Conservation (phyloP, 225 moss, liverwort and hornwort species). For the Straminergon stramineum region DNA sequence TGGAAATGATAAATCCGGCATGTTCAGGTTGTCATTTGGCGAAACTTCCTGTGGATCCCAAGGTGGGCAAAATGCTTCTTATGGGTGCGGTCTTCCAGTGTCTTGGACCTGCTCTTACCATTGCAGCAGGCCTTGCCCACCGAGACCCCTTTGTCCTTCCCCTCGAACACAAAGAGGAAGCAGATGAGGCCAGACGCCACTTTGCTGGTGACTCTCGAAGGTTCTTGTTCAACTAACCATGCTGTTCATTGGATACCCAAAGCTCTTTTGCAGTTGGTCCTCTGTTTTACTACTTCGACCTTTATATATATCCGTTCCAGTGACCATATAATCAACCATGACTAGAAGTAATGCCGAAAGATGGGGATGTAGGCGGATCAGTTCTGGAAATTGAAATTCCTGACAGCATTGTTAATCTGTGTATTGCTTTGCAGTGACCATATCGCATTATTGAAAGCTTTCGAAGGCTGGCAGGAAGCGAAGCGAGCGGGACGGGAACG, state of each 20-base stretch:
- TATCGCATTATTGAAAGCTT: conserved; percentile 79
- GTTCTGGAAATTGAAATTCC: neutral
- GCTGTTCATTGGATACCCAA: neutral
- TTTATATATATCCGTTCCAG: neutral
- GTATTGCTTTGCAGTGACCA: conserved; percentile 74
- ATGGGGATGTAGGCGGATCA: neutral
- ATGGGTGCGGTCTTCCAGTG: conserved; percentile 99
- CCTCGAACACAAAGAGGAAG: conserved; percentile 90
- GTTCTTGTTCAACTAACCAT: conserved; percentile 15
- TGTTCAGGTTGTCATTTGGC: conserved; percentile 90
- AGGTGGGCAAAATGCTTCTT: conserved; percentile 98
- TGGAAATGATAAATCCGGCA: neutral
- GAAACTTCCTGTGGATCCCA: conserved; percentile 88
- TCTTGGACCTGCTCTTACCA: conserved; percentile 91
- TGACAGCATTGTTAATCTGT: neutral
- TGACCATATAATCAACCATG: neutral
- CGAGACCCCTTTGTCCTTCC: conserved; percentile 97
- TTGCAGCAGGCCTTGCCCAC: conserved; percentile 90
- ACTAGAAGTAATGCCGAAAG: neutral
- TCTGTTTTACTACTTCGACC: neutral
- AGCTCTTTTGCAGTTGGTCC: neutral
- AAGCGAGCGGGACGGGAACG: conserved; percentile 79
- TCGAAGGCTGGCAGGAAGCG: conserved; percentile 81
- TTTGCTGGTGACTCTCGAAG: conserved; percentile 93
- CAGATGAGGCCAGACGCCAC: conserved; percentile 77